Percentiles rank a stretch among this genome's conserved stretches.
phyloP scores from a whole-genome alignment of 139 green algal genomes.

The Micractinium sp. region DNA sequence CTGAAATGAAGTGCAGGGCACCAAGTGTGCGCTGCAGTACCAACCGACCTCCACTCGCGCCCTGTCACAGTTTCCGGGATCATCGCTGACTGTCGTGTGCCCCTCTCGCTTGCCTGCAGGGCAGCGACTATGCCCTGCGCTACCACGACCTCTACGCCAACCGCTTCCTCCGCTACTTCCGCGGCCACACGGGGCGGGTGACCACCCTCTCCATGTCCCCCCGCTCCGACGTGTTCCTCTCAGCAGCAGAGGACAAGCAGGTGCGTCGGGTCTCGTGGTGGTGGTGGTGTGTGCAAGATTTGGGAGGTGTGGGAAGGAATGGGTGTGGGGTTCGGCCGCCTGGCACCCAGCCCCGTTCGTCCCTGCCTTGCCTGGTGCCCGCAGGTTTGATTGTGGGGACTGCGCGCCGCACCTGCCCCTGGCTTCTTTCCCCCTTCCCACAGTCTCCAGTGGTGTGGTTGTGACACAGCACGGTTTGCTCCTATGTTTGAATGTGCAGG shows the following conservation, averaged over 20 bases:
- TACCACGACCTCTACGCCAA: conserved; percentile 90
- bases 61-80: not conserved
- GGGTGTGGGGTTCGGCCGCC: not conserved
- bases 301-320: too few species aligned
- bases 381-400: too few species aligned
- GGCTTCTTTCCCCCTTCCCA: too few species aligned
- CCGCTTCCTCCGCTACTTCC: conserved; percentile 88
- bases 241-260: conserved; percentile 63
- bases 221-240: conserved; percentile 87
- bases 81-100: too few species aligned
- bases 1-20: not conserved
- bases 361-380: too few species aligned
- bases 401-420: too few species aligned
- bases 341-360: too few species aligned
- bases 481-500: conserved; percentile 11
- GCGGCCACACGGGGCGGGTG: conserved; percentile 78
- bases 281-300: too few species aligned
- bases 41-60: not conserved
- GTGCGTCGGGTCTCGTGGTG: not conserved
- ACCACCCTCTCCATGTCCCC: conserved; percentile 81
- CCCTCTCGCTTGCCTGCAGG: not conserved
- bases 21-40: not conserved
- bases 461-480: too few species aligned
- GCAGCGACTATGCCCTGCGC: conserved; percentile 69
- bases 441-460: too few species aligned